These are phyloP conservation scores for Calycina marina DNA, from an alignment of 2,329 filamentous ascomycete genomes.

Conservation along the genomic window DNA sequence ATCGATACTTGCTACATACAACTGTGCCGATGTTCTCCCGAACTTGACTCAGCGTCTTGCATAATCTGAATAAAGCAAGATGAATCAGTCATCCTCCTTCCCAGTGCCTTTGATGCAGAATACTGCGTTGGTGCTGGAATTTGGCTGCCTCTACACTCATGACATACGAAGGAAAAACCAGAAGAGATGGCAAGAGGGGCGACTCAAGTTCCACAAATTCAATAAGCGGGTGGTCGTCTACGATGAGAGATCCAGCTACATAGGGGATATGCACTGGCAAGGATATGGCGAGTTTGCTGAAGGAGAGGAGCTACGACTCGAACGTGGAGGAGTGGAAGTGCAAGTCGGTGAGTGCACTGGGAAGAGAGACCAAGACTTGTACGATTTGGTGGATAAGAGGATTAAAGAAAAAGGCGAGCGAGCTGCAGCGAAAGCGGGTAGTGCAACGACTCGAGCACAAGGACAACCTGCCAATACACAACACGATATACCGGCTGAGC, in stretches of 20 bases:
- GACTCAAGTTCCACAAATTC: conserved; percentile 76
- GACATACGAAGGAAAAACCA: conserved; percentile 69
- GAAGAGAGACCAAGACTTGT: conserved; percentile 61
- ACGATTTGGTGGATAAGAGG: conserved; percentile 58
- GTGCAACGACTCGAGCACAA: conserved; percentile 17
- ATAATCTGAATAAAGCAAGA: too few relatives aligned
- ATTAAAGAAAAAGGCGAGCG: conserved; percentile 38
- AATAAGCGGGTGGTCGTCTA: conserved; percentile 87
- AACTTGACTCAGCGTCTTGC: background rate
- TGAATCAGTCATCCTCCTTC: conserved; percentile 4
- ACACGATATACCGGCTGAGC: conserved; percentile 17
- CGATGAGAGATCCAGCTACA: conserved; percentile 62
- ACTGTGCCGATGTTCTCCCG: background rate
- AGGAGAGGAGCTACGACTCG: conserved; percentile 69
- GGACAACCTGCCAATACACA: conserved; percentile 9
- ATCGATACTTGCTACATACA: too few relatives aligned
- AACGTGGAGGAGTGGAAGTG: conserved; percentile 61
- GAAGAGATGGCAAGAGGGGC: conserved; percentile 89
- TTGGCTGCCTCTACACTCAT: conserved; percentile 73
- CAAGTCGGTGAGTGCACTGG: conserved; percentile 68
- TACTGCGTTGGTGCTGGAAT: conserved; percentile 68
- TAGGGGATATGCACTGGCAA: conserved; percentile 76
- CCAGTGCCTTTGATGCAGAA: conserved; percentile 23
- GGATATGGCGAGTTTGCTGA: conserved; percentile 54
- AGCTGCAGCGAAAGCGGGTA: conserved; percentile 23